phyloP scores from a whole-genome alignment of 192 early-diverging fungal species.

The Spizellomyces punctatus region DNA sequence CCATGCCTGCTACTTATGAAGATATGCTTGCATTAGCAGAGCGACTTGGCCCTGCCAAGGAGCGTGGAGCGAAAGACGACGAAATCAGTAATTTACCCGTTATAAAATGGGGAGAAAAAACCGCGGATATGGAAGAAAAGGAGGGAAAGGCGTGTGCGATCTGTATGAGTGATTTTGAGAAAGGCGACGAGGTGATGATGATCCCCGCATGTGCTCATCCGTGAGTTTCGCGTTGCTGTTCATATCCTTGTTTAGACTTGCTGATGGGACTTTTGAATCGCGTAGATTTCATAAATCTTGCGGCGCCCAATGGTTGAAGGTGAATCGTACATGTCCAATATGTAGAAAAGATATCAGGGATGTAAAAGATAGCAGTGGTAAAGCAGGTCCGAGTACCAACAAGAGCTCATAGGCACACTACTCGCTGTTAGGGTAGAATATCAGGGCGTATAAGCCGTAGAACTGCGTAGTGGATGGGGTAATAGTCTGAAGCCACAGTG shows the following conservation, averaged over 20 bases:
- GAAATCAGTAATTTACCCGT: background rate
- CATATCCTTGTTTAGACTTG: background rate
- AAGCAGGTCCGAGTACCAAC: background rate
- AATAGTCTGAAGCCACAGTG: too few relatives aligned
- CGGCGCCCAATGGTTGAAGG: conserved; percentile 7
- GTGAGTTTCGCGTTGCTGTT: background rate
- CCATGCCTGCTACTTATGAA: conserved; percentile 2
- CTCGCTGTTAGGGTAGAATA: too few relatives aligned
- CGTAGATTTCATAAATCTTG: conserved; percentile 1
- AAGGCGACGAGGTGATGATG: conserved; percentile 1
- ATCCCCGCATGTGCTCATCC: background rate
- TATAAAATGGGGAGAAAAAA: conserved; percentile 6
- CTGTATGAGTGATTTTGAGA: conserved; percentile 3
- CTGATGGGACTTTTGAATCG: background rate
- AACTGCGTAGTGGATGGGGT: too few relatives aligned
- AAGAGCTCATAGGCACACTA: too few relatives aligned
- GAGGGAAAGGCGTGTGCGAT: conserved; percentile 3
- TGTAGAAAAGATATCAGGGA: background rate
- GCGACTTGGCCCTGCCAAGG: conserved; percentile 3
- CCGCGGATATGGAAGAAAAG: background rate
- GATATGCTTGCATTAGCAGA: conserved; percentile 4
- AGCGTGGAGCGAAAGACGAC: conserved; percentile 7
- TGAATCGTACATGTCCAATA: conserved; percentile 8
- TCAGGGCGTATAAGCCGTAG: too few relatives aligned
- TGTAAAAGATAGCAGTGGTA: background rate